These are phyloP conservation scores for Eragrostis nindensis DNA, from an alignment of 176 grass and related monocot species.

Conservation along the genomic window DNA sequence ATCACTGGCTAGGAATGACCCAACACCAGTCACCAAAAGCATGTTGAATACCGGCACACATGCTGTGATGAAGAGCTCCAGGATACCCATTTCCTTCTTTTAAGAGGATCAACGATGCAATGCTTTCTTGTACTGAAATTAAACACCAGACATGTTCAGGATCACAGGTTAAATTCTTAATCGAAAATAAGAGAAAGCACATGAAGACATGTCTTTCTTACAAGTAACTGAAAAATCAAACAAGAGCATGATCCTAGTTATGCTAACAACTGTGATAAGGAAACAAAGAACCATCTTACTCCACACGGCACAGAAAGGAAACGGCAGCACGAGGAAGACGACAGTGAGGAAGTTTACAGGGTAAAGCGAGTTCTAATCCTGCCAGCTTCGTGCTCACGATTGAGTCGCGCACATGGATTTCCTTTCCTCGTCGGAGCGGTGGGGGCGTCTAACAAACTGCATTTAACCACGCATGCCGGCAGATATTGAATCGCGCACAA, in stretches of 20 bases:
- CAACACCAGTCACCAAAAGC: constrained; percentile 79
- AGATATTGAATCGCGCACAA: no score
- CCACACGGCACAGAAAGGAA: neutral
- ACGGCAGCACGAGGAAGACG: no score
- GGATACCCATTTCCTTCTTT: constrained; percentile 52
- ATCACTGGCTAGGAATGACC: constrained; percentile 66
- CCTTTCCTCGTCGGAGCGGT: neutral
- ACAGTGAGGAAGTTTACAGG: no score
- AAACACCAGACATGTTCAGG: neutral
- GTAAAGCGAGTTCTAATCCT: neutral
- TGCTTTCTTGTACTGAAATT: constrained; percentile 8
- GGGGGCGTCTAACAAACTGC: neutral
- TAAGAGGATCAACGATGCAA: constrained; percentile 7
- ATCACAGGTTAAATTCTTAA: neutral
- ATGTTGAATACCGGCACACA: constrained; percentile 74
- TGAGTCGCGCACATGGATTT: neutral
- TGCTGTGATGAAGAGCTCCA: constrained; percentile 74
- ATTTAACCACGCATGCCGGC: neutral
- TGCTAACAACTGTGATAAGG: no score
- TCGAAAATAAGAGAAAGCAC: neutral
- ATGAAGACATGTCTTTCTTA: neutral
- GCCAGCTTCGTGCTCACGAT: no score
- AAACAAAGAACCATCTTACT: no score
- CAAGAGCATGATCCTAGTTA: no score
- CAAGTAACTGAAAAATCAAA: no score